Evolutionary conservation across 139 green algal genomes (phyloP).

Genomic region (Picochlorum sp.): DNA sequence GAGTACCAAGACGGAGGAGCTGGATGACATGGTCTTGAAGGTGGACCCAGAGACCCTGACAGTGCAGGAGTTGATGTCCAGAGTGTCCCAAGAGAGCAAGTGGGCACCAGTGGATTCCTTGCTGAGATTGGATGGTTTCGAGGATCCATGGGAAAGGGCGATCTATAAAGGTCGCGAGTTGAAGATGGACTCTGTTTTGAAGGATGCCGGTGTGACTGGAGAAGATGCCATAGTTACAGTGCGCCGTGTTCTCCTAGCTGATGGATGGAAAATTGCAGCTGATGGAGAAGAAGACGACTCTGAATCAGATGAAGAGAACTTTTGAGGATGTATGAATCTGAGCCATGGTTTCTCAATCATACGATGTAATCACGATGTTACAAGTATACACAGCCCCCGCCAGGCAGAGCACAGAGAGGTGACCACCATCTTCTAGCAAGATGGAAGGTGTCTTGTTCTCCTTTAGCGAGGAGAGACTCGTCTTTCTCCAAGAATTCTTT

Average conservation of each 20-base stretch:
- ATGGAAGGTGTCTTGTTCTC: no score
- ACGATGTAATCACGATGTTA: background rate
- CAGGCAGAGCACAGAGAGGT: background rate
- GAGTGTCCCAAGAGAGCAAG: constrained; percentile 11
- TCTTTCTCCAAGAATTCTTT: no score
- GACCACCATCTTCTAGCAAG: no score
- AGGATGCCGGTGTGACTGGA: constrained; percentile 20
- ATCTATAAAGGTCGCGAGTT: constrained; percentile 32
- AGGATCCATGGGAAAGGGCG: constrained; percentile 34
- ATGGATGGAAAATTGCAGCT: constrained; percentile 30
- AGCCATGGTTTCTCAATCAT: background rate
- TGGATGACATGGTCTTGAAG: constrained; percentile 22
- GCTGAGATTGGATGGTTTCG: constrained; percentile 39
- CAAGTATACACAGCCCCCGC: background rate
- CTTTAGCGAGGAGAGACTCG: no score
- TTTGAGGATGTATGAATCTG: background rate
- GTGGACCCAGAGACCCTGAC: constrained; percentile 20
- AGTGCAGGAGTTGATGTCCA: constrained; percentile 15
- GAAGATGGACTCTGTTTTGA: constrained; percentile 3
- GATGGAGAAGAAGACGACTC: constrained; percentile 12
- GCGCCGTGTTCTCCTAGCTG: constrained; percentile 27
- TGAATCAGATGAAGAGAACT: constrained; percentile 10
- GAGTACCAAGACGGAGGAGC: constrained; percentile 39
- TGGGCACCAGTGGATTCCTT: constrained; percentile 22
- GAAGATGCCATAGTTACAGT: constrained; percentile 23